Conservation (phyloP, 257 asterid species). For the Henckelia pumila region DNA sequence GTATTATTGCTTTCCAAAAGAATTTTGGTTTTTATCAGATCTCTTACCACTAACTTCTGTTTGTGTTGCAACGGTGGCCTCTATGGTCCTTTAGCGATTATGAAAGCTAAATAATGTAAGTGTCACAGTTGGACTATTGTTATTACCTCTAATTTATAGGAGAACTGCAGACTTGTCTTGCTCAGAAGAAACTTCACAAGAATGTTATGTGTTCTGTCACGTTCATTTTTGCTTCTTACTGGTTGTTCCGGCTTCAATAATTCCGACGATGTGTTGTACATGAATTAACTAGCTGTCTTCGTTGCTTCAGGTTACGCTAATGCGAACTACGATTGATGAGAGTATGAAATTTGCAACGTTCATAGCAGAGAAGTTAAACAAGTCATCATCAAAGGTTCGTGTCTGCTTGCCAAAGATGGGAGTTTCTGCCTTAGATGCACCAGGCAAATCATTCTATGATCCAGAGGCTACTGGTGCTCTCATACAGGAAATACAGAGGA, state of each 20-base stretch:
- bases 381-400: constrained; percentile 61
- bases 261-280: not conserved
- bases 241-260: not conserved
- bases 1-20: too few relatives aligned
- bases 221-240: too few relatives aligned
- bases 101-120: too few relatives aligned
- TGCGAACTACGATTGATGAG: constrained; percentile 85
- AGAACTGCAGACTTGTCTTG: too few relatives aligned
- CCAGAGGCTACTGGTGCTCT: constrained; percentile 78
- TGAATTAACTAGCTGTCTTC: constrained; percentile 9
- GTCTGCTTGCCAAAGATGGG: constrained; percentile 89
- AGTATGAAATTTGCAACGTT: constrained; percentile 76
- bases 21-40: too few relatives aligned
- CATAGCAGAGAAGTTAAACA: constrained; percentile 78
- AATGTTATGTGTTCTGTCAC: too few relatives aligned
- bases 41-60: too few relatives aligned
- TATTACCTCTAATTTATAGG: too few relatives aligned
- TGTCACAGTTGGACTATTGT: too few relatives aligned
- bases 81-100: too few relatives aligned
- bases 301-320: constrained; percentile 64
- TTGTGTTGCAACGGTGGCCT: too few relatives aligned
- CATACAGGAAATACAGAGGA: constrained; percentile 59
- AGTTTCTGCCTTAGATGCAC: constrained; percentile 88
- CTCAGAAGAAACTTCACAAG: too few relatives aligned
- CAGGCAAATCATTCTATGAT: constrained; percentile 72